Base-by-base conservation (phyloP, 1,139 yeast genomes). In the Starmera stellimalicola region DNA sequence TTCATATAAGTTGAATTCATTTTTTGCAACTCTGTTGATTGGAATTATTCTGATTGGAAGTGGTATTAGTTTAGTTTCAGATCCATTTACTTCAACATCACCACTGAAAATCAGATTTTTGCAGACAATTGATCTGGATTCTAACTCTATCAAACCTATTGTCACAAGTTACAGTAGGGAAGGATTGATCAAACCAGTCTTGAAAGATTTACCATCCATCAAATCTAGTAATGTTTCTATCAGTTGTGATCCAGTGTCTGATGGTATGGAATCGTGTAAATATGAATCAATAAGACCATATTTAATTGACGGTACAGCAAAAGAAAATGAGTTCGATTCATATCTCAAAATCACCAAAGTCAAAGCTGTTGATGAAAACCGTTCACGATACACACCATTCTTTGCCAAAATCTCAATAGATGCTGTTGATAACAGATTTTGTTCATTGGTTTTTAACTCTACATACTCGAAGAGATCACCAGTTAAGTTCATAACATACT, bases 51-150 rank as follows among this genome's bases (percentile, higher is more conserved):
- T 63, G 19, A 40, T 56, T 22, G 68, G 74, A 1, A 55, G 68
- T 1, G 41, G 63, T 3, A 41, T 55, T 5, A 55, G 74, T 3
- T 45, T 65, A 9, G 42, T 58, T 12, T 51, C 60, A 17, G 55
- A 60, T 9, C 79, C 94, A 9, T 81, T 78, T 50, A 69, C 74
- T 22, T 60, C 63, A 26, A 52, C 56, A 3, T 65, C 73, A 26
- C 94, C 94, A 8, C 57, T 83, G 54, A 84, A 83, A 50, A 62
- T 82, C 35, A 63, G 88, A 43, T 79, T 80, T 47, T 55, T 74
- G 23, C 87, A 85, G 52, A 55, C 61, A 2, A 61, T 77, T 34
- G 67, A 77, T 43, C 55, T 76, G 37, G 55, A 54, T 30, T 32
- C 30, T 6, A 39, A 35, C 1, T 50, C 36, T 16, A 53, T 40